Base-by-base conservation (phyloP, 2,329 filamentous ascomycete genomes). In the Lecanicillium sp. region DNA sequence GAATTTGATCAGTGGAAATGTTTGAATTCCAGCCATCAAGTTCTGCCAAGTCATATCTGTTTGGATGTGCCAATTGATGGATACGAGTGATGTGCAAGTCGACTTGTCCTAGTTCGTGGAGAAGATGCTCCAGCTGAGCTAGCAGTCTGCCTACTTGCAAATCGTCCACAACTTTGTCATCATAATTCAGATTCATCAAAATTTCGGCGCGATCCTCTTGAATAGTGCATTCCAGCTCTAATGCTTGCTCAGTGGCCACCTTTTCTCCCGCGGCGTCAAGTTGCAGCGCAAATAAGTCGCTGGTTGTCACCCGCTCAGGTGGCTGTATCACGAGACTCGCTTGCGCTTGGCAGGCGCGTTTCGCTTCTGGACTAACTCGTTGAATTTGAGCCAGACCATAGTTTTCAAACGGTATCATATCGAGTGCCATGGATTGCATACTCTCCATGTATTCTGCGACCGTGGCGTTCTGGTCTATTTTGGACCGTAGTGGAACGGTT, bases 401-500 rank as follows among this genome's bases (percentile, higher is more conserved):
- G 5, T 67, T 57, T 23, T 64, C 64, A 38, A 56, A 54, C 0
- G 56, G 54, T 2, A 63, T 58, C 39, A 61, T 54, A 43, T 61
- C 56, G 12, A 51, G 37, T 4, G 54, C 46, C 40, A 50, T 48
- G 17, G 52, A 45, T 49, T 63, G 59, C 8, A 61, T 42, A 11
- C 19, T 9, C n/a, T 38, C 29, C 23, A 84, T 60, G 50, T 73
- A 81, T 35, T 76, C 64, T 0, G 56, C 51, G 2, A 77, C 66
- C 0, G 64, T 66, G 0, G 57, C 55, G 6, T 67, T 59, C 2
- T 62, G 56, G 32, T 69, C 63, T 3, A 77, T 55, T 0, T 59
- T 58, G 0, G 78, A 63, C 12, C 73, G 68, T 12, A 77, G 63
- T 1, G 76, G 76, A 3, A 79, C 68, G 0, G 76, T 79, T 4